phyloP scores from a whole-genome alignment of 257 asterid genomes.

The Fraxinus anomala region DNA sequence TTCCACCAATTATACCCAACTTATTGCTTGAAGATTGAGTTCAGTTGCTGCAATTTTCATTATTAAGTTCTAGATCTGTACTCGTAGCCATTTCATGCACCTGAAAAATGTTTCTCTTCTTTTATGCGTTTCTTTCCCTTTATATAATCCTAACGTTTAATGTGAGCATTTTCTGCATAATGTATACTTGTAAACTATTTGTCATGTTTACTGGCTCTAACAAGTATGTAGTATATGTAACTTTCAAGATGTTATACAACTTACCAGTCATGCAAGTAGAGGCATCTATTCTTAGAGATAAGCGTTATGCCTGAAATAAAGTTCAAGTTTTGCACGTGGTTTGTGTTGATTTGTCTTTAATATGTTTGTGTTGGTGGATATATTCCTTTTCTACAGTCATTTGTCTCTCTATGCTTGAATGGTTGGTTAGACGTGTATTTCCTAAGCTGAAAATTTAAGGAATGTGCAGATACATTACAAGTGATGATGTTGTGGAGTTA shows the following conservation, averaged over 20 bases:
- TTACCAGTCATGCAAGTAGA: background rate
- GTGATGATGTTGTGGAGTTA: slow-evolving; percentile 79
- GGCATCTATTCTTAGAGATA: background rate
- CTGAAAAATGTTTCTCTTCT: background rate
- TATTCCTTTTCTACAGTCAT: slow-evolving; percentile 14
- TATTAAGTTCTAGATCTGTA: background rate
- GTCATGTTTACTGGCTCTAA: background rate
- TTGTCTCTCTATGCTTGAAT: slow-evolving; percentile 1
- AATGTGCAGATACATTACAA: slow-evolving; percentile 67
- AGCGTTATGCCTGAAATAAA: background rate
- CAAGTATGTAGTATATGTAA: background rate
- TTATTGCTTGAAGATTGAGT: background rate
- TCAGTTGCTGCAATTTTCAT: background rate
- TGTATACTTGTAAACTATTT: background rate
- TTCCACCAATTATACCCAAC: background rate
- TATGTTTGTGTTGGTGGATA: background rate
- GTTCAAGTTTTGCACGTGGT: background rate
- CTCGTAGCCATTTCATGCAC: background rate
- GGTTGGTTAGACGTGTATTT: background rate
- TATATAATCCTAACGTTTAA: background rate
- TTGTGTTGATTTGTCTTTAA: background rate
- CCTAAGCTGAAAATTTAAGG: slow-evolving; percentile 23
- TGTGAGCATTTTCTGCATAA: background rate
- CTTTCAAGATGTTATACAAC: background rate
- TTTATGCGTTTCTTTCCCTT: background rate